Base-by-base conservation (phyloP, 208 protist species). In the Trichomonas gallinae region DNA sequence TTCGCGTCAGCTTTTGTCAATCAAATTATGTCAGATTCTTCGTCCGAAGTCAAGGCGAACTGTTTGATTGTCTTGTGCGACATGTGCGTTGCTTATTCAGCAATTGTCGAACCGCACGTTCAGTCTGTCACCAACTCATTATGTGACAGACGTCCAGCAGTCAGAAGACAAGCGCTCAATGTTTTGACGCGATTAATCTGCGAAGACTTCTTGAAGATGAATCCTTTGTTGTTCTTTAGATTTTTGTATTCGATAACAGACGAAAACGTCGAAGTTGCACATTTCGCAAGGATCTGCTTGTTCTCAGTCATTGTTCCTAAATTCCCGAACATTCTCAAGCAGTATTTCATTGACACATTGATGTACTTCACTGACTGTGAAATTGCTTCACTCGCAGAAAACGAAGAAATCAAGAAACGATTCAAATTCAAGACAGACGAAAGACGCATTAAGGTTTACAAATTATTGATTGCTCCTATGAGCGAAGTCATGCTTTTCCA, bases 81-180 rank as follows among this genome's bases (percentile, higher is more conserved):
- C 51, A 48, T 93, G 44, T 93, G 87, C 36, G 87, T 93, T 17
- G 13, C 15, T 26, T 93, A 93, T 51, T 93, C 87, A 26, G 40
- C 87, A 93, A 23, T 93, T 51, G 87, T 93, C 38, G 87, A 93
- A 48, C 87, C 87, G n/a, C 87, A 93, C 46, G 87, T 93, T 38
- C 44, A 51, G 38, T 51, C 45, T 34, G 44, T 93, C 8, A 93
- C 87, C 34, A 93, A 93, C 46, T 48, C n/a, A 36, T 51, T 93
- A 36, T 42, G 40, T 51, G 87, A 93, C 46, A 26, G 13, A 93
- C 46, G 40, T 8, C 44, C 87, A 51, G 44, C 45, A 38, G 87
- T 93, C 0, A 23, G 44, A 38, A 42, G 46, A 10, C 87, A 93
- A 51, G 44, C 87, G 26, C 21, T 93, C 1, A 42, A 93, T 93